Conservation (phyloP, 345 rosid species). For the Raphanus raphanistrum region DNA sequence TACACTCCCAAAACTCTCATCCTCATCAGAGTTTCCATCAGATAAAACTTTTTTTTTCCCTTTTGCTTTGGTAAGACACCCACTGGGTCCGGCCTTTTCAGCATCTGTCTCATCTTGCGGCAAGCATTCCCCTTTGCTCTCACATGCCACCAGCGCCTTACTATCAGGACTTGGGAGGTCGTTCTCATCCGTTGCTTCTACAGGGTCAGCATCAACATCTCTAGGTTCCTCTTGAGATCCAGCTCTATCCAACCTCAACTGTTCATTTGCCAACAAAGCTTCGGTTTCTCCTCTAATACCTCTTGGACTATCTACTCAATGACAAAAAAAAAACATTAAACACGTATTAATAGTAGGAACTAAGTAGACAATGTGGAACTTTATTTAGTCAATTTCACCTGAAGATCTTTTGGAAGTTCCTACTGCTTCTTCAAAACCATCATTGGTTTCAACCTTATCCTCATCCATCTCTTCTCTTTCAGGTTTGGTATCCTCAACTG, state of each 20-base stretch:
- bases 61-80: conserved; percentile 36
- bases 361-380: too few species aligned
- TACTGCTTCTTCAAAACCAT: not conserved
- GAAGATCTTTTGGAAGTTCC: conserved; percentile 11
- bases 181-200: conserved; percentile 69
- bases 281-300: conserved; percentile 17
- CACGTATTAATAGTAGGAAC: too few species aligned
- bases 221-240: conserved; percentile 33
- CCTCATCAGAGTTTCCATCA: conserved; percentile 43
- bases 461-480: conserved; percentile 1
- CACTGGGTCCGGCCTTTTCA: conserved; percentile 26
- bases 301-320: conserved; percentile 32
- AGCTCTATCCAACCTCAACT: conserved; percentile 33
- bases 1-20: conserved; percentile 79
- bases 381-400: conserved; percentile 33
- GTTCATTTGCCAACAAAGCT: conserved; percentile 28
- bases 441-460: not conserved
- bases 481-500: conserved; percentile 30
- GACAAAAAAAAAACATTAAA: too few species aligned
- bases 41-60: conserved; percentile 69
- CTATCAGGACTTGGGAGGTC: conserved; percentile 34
- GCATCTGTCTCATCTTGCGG: too few species aligned
- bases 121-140: conserved; percentile 29
- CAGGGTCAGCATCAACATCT: conserved; percentile 28
- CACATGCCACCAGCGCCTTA: not conserved